Conservation (phyloP, 805 yeast genomes). For the Torulaspora maleeae region DNA sequence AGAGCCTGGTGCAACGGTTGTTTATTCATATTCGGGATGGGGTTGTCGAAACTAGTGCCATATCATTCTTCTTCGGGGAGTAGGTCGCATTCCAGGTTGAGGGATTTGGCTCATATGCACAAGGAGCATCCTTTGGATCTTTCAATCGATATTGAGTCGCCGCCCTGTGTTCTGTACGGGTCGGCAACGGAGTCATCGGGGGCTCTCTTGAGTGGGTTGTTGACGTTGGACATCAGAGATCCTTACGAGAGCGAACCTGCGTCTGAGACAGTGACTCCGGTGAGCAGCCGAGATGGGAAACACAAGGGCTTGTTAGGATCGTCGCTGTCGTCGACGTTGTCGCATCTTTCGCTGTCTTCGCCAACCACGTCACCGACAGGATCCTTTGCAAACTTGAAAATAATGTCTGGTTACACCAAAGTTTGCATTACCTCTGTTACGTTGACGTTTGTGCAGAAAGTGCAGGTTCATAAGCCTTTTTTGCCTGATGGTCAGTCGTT, state of each 20-base stretch:
- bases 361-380: constrained; percentile 18
- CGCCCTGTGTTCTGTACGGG: constrained; percentile 87
- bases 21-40: constrained; percentile 9
- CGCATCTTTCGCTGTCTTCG: constrained; percentile 21
- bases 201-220: constrained; percentile 74
- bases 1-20: neutral
- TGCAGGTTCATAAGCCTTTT: constrained; percentile 64
- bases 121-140: constrained; percentile 42
- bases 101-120: constrained; percentile 9
- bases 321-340: constrained; percentile 22
- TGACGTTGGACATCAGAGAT: constrained; percentile 52
- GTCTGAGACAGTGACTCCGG: constrained; percentile 18
- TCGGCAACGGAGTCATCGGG: constrained; percentile 75
- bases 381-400: constrained; percentile 27
- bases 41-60: constrained; percentile 16
- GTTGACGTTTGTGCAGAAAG: constrained; percentile 66
- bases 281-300: constrained; percentile 15
- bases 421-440: constrained; percentile 54
- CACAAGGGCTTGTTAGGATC: constrained; percentile 17
- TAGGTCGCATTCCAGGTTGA: constrained; percentile 6
- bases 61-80: constrained; percentile 5
- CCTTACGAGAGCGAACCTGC: constrained; percentile 19
- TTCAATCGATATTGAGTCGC: constrained; percentile 71
- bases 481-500: constrained; percentile 48
- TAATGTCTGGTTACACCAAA: constrained; percentile 38